Conservation (phyloP, 768 basidiomycete species). For the Lentinus brumalis region DNA sequence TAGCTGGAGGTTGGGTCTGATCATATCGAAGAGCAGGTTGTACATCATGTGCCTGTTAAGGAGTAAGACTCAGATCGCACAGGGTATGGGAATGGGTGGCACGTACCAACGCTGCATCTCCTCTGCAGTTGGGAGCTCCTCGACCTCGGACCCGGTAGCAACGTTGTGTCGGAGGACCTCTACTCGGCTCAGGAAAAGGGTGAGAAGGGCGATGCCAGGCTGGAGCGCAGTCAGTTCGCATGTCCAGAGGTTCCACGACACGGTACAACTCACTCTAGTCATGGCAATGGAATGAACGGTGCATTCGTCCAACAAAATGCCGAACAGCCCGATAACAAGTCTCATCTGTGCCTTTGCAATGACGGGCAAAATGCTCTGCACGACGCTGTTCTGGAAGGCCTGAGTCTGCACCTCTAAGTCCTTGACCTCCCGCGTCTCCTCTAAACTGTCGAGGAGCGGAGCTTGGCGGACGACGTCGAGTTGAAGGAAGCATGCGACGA, state of each 20-base stretch:
- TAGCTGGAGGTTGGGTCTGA: slow-evolving; percentile 71
- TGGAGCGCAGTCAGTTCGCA: slow-evolving; percentile 31
- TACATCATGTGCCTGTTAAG: slow-evolving; percentile 79
- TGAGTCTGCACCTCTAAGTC: slow-evolving; percentile 90
- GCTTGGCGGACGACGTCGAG: slow-evolving; percentile 88
- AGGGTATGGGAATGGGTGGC: background rate
- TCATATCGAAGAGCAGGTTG: slow-evolving; percentile 80
- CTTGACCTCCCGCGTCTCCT: slow-evolving; percentile 60
- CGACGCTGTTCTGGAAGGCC: slow-evolving; percentile 79
- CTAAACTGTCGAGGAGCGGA: slow-evolving; percentile 63
- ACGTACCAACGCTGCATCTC: slow-evolving; percentile 80
- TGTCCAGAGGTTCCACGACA: background rate
- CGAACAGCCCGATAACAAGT: slow-evolving; percentile 84
- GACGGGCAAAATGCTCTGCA: slow-evolving; percentile 85
- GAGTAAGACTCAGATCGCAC: slow-evolving; percentile 8
- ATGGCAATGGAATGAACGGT: slow-evolving; percentile 72
- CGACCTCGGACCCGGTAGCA: slow-evolving; percentile 38
- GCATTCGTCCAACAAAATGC: slow-evolving; percentile 70
- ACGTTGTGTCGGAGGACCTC: slow-evolving; percentile 84
- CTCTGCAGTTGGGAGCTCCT: slow-evolving; percentile 52
- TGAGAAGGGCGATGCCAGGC: slow-evolving; percentile 92
- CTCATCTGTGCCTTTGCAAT: slow-evolving; percentile 79
- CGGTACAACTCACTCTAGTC: slow-evolving; percentile 63
- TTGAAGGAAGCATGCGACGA: slow-evolving; percentile 93
- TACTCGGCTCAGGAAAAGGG: slow-evolving; percentile 89